Evolutionary conservation across 164 flowering plant genomes (phyloP), one percentile per base, ranked within the genome.

Genomic region (Cinnamomum micranthum): DNA sequence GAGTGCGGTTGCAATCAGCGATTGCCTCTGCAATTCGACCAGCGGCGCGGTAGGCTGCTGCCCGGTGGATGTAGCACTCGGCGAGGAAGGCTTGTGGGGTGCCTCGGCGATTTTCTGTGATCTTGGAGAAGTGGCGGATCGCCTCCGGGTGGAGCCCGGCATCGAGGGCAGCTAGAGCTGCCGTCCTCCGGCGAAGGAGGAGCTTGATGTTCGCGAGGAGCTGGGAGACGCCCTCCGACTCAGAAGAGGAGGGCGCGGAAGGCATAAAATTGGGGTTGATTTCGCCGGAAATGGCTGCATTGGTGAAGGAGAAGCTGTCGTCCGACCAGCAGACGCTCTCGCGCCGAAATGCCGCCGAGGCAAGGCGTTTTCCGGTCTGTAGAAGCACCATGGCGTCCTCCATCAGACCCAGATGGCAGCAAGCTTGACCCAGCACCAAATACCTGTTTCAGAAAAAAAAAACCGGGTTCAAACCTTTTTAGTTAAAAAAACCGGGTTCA

Each of bases 371-470:
- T 2, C 95, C 95, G 68, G 95, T 91, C 73, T 96, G 99, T 64
- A 96, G 94, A 3, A 96, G 90, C 7, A 85, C 91, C 94, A 96
- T 85, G 1, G 99, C 97, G 76, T 96, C 98, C 80, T 96, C 98
- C 95, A 96, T 88, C 72, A 94, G 76, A 31, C 99, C 99, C 15
- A 96, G 79, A 65, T 92, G 97, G 78, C 88, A 87, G 74, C 97
- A 93, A 2, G 98, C 99, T 87, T 95, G 92, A 0, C 99, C 99
- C 6, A 95, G 74, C 7, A 93, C 90, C 82, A 88, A 74, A 81
- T 92, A 96, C 86, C 99, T 93, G 87, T 60, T 35, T 41, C 28
- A 19, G 6, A 6, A 20, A 69, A 51, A 66, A 17, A 7, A 41
- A 41, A 41, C 47, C 47, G 11, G 47, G 47, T 41, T 41, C 47